Evolutionary conservation across 1,139 yeast species (phyloP).

Genomic region (Saccharomyces pastorianus): DNA sequence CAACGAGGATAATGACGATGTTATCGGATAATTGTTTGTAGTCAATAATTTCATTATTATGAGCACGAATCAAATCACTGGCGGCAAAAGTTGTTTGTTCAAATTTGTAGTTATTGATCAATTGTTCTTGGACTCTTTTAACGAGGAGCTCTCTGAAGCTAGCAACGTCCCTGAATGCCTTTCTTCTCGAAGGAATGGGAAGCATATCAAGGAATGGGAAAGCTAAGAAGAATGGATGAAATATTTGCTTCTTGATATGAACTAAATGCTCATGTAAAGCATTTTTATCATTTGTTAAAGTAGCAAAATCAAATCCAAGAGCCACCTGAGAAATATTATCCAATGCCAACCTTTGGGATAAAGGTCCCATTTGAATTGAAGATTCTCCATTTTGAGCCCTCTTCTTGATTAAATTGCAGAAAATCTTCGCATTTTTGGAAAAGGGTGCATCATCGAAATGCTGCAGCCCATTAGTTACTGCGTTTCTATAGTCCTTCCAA

Average conservation of each 20-base stretch:
- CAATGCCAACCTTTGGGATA: slow-evolving; percentile 41
- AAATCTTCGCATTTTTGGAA: slow-evolving; percentile 32
- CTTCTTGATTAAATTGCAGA: slow-evolving; percentile 25
- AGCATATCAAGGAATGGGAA: slow-evolving; percentile 47
- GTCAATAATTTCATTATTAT: slow-evolving; percentile 34
- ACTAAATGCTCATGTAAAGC: slow-evolving; percentile 37
- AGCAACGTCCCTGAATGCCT: slow-evolving; percentile 40
- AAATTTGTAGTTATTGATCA: slow-evolving; percentile 29
- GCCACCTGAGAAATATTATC: slow-evolving; percentile 47
- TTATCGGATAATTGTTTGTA: slow-evolving; percentile 47
- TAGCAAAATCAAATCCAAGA: slow-evolving; percentile 43
- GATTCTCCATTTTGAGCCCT: slow-evolving; percentile 7
- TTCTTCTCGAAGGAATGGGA: slow-evolving; percentile 43
- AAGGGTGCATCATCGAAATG: slow-evolving; percentile 40
- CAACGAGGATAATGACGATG: slow-evolving; percentile 48
- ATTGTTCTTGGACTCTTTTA: slow-evolving; percentile 25
- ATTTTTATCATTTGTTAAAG: slow-evolving; percentile 29
- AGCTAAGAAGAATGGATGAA: slow-evolving; percentile 47
- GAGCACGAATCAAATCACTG: slow-evolving; percentile 36
- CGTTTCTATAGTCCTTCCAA: slow-evolving; percentile 46
- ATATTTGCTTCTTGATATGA: slow-evolving; percentile 46
- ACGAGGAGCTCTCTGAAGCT: slow-evolving; percentile 37
- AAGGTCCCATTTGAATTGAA: slow-evolving; percentile 33
- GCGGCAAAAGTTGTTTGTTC: slow-evolving; percentile 31
- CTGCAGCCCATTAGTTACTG: slow-evolving; percentile 44